Base-by-base conservation (phyloP, 805 yeast species). In the Pichia paraexigua region DNA sequence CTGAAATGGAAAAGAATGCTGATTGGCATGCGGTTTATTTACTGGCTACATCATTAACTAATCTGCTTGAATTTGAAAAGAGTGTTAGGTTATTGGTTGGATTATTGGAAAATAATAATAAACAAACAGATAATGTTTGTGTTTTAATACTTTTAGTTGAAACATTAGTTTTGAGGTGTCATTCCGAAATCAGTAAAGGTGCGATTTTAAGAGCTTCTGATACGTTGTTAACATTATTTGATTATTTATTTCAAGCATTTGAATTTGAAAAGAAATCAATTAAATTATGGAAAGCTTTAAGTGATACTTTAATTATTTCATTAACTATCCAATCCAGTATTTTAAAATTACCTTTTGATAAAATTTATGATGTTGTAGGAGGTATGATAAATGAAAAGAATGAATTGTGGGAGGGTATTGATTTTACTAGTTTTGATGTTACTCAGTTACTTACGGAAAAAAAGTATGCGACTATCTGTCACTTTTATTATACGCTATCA, bases 11-110 rank as follows among this genome's bases (percentile, higher is more conserved):
- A 28, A 20, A 13, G 5, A 50, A 45, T 11, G 53, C 52, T 9
- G 76, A 79, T 48, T 80, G 87, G 83, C 75, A 79, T 46, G 83
- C 87, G 0, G 67, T 69, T 41, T 88, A 85, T 61, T 74, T 87
- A 65, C 69, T 86, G 40, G 94, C 95, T 0, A 69, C 77, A 21
- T 82, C 85, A 2, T 73, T 79, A 25, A 73, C 85, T 30, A 78
- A 77, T 41, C 73, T 85, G 60, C 84, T 85, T 4, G 85, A 85
- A 48, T 89, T 71, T 65, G 82, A 76, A 1, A 78, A 75, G 11
- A 83, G 96, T 15, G 69, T 84, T 35, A 66, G 57, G 1, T 67
- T 72, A 17, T 67, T 87, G 51, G 61, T 71, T 37, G 61, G 59
- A 0, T 69, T 89, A 0, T 63, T 78, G 37, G 45, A 48, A 11